Base-by-base conservation (phyloP, 495 filamentous ascomycete genomes). In the Cercophora sp. region DNA sequence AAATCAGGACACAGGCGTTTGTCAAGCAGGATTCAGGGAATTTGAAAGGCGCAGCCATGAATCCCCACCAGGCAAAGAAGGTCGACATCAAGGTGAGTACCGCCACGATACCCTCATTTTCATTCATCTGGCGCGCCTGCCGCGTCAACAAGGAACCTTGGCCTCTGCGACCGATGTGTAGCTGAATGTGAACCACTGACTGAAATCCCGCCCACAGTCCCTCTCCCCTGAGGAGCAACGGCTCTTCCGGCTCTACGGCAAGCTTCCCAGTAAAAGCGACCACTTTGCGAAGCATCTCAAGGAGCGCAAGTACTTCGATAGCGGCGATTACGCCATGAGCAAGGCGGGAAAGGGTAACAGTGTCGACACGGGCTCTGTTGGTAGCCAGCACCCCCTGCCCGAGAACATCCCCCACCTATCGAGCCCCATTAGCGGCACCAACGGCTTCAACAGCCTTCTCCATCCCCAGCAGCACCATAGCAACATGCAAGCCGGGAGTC, bases 261-360 rank as follows among this genome's bases (percentile, higher is more conserved):
- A 96, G 71, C 83, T 96, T 47, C 93, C 93, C 44, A 95, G 82
- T 74, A 93, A 91, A 71, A 92, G 89, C 63, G 93, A 96, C 70
- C 84, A 96, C 49, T 85, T 96, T 54, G 92, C 95, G 79, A 96
- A 96, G 76, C 96, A 97, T 70, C 83, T 98, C 67, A 80, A 96
- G 81, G 91, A 96, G 69, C 91, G 94, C 72, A 98, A 97, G 77
- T 98, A 96, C 75, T 98, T 98, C 71, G 93, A 98, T 78, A 90
- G 85, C 47, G 92, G 92, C 61, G 92, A 97, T 73, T 97, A 97
- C 58, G 94, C 93, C 64, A 86, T 97, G 73, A 92, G 87, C 71
- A 97, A 98, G 78, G 94, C 93, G 39, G 93, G 94, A 68, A 98
- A 97, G 73, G 90, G 90, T 67, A 87, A 91, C 54, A 88, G 93